Conservation (phyloP, 1,284 basidiomycete genomes). For the Hypsizygus ulmarius region DNA sequence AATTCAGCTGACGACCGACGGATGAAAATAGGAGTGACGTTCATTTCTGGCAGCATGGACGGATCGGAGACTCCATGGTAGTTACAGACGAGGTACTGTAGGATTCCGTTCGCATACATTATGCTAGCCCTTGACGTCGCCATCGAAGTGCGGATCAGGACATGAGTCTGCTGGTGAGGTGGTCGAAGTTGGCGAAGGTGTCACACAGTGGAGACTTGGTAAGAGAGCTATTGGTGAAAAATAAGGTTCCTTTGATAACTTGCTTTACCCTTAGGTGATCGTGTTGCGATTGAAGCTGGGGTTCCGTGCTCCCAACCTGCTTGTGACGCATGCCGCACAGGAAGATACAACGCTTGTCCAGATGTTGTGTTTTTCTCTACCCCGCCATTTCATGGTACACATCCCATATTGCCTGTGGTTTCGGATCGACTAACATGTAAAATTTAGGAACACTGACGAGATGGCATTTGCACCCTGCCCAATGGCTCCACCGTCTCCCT, state of each 20-base stretch:
- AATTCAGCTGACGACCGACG: background rate
- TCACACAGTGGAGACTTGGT: constrained; percentile 60
- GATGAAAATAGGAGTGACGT: constrained; percentile 49
- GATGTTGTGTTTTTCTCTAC: constrained; percentile 67
- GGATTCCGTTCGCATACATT: background rate
- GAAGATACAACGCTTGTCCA: constrained; percentile 60
- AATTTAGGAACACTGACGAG: constrained; percentile 52
- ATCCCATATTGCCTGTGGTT: background rate
- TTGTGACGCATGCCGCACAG: constrained; percentile 56
- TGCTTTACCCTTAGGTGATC: constrained; percentile 41
- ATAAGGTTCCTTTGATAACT: background rate
- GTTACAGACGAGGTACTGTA: constrained; percentile 63
- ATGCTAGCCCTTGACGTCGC: constrained; percentile 5
- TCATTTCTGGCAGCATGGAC: constrained; percentile 66
- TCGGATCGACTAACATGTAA: background rate
- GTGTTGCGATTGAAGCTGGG: constrained; percentile 63
- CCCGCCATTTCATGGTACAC: constrained; percentile 56
- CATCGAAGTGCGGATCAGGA: constrained; percentile 53
- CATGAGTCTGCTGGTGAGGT: constrained; percentile 68
- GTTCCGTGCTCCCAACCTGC: constrained; percentile 59
- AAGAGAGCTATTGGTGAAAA: background rate
- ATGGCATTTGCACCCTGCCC: constrained; percentile 61
- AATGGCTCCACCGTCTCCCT: constrained; percentile 62
- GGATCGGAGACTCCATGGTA: constrained; percentile 63
- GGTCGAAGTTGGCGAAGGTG: constrained; percentile 56